phyloP scores from a whole-genome alignment of 768 basidiomycete species.

The Agaricus subrufescens region DNA sequence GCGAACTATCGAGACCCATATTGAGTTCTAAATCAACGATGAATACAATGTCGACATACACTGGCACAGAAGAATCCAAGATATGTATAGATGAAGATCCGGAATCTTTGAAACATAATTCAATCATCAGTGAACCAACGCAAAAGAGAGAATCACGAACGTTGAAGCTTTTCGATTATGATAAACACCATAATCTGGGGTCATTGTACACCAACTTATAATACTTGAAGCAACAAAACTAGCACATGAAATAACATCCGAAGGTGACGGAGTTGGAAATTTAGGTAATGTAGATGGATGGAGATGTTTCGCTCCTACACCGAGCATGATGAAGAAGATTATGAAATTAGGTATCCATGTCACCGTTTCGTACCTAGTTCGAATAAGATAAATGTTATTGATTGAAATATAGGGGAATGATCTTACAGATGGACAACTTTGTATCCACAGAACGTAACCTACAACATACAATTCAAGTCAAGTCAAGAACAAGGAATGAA shows the following conservation, averaged over 20 bases:
- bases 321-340: constrained; percentile 58
- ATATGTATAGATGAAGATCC: constrained; percentile 62
- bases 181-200: constrained; percentile 42
- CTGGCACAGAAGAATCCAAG: constrained; percentile 57
- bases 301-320: constrained; percentile 60
- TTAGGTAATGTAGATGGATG: constrained; percentile 24
- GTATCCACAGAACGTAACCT: constrained; percentile 63
- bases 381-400: background rate
- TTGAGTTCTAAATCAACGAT: background rate
- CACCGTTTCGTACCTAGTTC: constrained; percentile 45
- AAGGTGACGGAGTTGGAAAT: constrained; percentile 23
- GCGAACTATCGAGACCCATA: constrained; percentile 26
- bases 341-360: constrained; percentile 67
- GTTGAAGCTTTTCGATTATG: constrained; percentile 40
- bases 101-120: constrained; percentile 29
- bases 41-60: constrained; percentile 30
- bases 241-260: constrained; percentile 29
- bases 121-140: background rate
- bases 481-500: background rate
- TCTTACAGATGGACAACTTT: constrained; percentile 55
- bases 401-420: background rate
- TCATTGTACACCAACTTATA: constrained; percentile 38
- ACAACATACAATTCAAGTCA: background rate
- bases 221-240: constrained; percentile 33
- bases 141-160: constrained; percentile 24